Percentiles rank a stretch among this genome's conserved stretches.
These are phyloP conservation scores for Beta vulgaris DNA, from an alignment of 148 eudicot genomes.

Conservation along the genomic window DNA sequence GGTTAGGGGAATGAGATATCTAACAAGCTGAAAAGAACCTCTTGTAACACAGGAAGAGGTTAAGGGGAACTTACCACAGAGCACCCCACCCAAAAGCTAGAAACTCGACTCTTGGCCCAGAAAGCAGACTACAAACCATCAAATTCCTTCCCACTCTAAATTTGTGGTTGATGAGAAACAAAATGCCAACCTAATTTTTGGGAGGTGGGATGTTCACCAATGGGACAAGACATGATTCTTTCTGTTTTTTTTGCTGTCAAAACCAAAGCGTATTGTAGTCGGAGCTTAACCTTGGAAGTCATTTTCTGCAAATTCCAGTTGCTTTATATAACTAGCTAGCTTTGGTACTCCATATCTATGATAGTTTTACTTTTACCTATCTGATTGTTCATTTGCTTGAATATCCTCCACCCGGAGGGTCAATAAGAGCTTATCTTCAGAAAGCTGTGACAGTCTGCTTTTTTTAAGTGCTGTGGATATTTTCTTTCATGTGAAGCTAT, in stretches of 20 bases:
- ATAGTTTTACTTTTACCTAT: background rate
- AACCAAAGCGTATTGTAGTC: background rate
- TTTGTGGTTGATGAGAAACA: background rate
- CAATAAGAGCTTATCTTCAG: background rate
- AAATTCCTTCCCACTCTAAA: background rate
- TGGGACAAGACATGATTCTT: background rate
- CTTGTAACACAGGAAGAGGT: background rate
- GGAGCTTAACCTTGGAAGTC: background rate
- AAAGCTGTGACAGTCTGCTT: background rate
- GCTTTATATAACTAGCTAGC: background rate
- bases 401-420: background rate
- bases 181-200: background rate
- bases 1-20: background rate
- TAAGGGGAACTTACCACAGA: background rate
- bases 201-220: background rate
- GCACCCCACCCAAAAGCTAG: background rate
- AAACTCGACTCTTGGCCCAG: background rate
- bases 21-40: background rate
- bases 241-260: background rate
- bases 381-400: background rate
- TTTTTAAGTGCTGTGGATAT: background rate
- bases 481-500: background rate
- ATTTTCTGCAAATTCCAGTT: background rate
- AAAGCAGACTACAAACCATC: background rate
- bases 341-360: background rate